Conservation (phyloP, 805 yeast genomes). For the Cephaloascus albidus region DNA sequence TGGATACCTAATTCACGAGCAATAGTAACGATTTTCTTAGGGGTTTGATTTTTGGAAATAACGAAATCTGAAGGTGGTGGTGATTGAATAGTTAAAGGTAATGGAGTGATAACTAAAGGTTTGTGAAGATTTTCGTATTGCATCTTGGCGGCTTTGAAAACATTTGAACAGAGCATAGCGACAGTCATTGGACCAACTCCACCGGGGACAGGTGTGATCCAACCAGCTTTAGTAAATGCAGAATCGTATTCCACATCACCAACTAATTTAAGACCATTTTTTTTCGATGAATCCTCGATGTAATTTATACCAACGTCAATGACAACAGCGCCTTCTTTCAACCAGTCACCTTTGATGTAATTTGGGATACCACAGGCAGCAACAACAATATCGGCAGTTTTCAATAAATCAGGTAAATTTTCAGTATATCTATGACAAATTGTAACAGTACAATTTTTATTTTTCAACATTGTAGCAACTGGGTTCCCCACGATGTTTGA, state of each 20-base stretch:
- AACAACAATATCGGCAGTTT: conserved; percentile 76
- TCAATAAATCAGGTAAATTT: conserved; percentile 45
- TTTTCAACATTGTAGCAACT: conserved; percentile 72
- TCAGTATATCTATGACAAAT: conserved; percentile 70
- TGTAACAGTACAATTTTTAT: conserved; percentile 82
- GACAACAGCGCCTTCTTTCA: conserved; percentile 77
- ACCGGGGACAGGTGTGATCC: conserved; percentile 95
- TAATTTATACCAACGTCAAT: conserved; percentile 95
- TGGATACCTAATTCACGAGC: conserved; percentile 79
- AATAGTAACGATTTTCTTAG: conserved; percentile 67
- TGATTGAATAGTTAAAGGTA: conserved; percentile 29
- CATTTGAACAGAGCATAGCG: conserved; percentile 86
- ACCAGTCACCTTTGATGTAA: conserved; percentile 80
- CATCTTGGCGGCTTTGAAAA: conserved; percentile 67
- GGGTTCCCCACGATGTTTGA: conserved; percentile 97
- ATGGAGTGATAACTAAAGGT: conserved; percentile 32
- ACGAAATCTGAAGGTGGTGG: conserved; percentile 72
- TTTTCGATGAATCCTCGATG: conserved; percentile 62
- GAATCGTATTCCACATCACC: conserved; percentile 88
- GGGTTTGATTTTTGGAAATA: conserved; percentile 81
- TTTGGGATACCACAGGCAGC: conserved; percentile 88
- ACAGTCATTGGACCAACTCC: conserved; percentile 99
- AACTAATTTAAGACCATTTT: conserved; percentile 76
- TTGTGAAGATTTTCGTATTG: conserved; percentile 40
- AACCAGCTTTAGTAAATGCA: conserved; percentile 53